Evolutionary conservation across 2,329 filamentous ascomycete genomes (phyloP).

Genomic region (Gremmenia infestans): DNA sequence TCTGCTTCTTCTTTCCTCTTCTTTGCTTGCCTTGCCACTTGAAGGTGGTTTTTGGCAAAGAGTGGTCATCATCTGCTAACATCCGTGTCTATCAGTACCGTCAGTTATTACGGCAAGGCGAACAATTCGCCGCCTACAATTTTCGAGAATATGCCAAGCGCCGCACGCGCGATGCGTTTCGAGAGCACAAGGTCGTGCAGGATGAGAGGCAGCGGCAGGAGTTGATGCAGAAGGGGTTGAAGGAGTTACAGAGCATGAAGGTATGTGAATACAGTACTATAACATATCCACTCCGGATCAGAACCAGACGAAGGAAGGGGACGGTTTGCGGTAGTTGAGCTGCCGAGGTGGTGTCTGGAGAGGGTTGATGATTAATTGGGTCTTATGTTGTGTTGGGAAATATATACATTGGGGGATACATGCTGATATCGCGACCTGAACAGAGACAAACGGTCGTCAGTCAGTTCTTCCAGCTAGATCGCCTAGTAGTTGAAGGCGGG

Average conservation of each 20-base stretch:
- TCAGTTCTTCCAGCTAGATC: slow-evolving; percentile 89
- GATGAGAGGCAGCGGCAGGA: slow-evolving; percentile 80
- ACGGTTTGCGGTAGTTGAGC: neutral
- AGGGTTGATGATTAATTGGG: neutral
- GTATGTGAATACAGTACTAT: slow-evolving; percentile 44
- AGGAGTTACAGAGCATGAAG: slow-evolving; percentile 87
- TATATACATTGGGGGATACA: neutral
- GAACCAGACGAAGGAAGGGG: neutral
- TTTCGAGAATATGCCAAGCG: slow-evolving; percentile 95
- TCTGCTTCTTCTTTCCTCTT: neutral
- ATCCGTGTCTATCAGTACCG: slow-evolving; percentile 62
- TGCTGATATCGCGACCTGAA: slow-evolving; percentile 9
- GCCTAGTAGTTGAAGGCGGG: slow-evolving; percentile 85
- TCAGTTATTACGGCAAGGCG: slow-evolving; percentile 78
- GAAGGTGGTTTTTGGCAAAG: neutral
- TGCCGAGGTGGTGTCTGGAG: neutral
- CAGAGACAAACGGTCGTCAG: slow-evolving; percentile 93
- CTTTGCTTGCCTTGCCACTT: neutral
- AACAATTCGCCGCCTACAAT: slow-evolving; percentile 90
- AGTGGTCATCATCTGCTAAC: too few relatives aligned
- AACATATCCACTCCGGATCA: too few relatives aligned
- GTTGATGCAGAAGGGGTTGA: slow-evolving; percentile 80
- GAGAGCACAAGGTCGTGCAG: slow-evolving; percentile 67
- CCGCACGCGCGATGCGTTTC: slow-evolving; percentile 85
- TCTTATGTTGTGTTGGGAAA: neutral